Evolutionary conservation across 1,284 basidiomycete species (phyloP).

Genomic region (Microbotryum saponariae): DNA sequence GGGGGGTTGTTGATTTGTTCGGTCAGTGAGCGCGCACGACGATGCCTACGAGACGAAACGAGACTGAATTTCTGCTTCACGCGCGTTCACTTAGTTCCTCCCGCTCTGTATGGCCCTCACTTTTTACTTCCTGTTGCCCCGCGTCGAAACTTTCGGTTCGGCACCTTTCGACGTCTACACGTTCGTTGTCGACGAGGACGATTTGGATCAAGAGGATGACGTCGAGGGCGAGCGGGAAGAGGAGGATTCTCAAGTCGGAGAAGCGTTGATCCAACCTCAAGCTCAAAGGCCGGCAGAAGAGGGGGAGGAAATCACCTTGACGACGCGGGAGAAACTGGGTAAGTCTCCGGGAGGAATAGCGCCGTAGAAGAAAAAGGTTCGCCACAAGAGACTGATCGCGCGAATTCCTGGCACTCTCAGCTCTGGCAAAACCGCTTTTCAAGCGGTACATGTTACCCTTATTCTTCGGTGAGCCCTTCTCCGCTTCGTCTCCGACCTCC

Average conservation of each 20-base stretch:
- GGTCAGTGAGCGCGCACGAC: slow-evolving; percentile 6
- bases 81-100: slow-evolving; percentile 51
- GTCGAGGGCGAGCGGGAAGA: slow-evolving; percentile 28
- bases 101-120: slow-evolving; percentile 64
- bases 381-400: too few species aligned
- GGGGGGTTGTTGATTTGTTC: slow-evolving; percentile 65
- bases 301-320: slow-evolving; percentile 9
- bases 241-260: slow-evolving; percentile 21
- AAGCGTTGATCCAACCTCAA: not conserved
- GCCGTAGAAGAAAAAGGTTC: too few species aligned
- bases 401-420: too few species aligned
- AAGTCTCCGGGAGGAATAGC: too few species aligned
- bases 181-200: slow-evolving; percentile 44
- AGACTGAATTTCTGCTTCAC: not conserved
- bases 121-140: slow-evolving; percentile 67
- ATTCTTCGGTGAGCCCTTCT: slow-evolving; percentile 43
- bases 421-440: slow-evolving; percentile 34
- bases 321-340: slow-evolving; percentile 30
- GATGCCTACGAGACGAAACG: too few species aligned
- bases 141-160: slow-evolving; percentile 19
- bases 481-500: too few species aligned
- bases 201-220: slow-evolving; percentile 36
- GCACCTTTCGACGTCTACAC: slow-evolving; percentile 44
- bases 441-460: slow-evolving; percentile 37
- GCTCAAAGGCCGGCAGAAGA: slow-evolving; percentile 5